phyloP scores from a whole-genome alignment of 805 yeast species.

The Ogataea corticis region DNA sequence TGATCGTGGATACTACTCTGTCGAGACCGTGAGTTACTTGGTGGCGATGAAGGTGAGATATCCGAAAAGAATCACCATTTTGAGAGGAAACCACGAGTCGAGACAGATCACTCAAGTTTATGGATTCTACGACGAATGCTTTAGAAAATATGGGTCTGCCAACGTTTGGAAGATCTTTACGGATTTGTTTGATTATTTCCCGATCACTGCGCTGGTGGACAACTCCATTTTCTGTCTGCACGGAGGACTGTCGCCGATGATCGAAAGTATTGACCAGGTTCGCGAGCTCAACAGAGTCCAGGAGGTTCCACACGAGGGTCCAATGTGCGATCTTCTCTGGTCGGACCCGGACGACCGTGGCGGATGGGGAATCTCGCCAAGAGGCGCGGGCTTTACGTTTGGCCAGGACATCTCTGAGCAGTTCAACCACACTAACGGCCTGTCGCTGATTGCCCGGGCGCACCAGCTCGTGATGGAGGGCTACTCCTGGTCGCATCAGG shows the following conservation, averaged over 20 bases:
- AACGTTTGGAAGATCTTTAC: conserved; percentile 93
- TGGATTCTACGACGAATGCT: conserved; percentile 94
- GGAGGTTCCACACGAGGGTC: conserved; percentile 97
- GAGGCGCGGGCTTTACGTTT: conserved; percentile 98
- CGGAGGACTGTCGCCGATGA: conserved; percentile 94
- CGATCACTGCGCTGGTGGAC: conserved; percentile 90
- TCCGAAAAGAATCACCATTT: conserved; percentile 86
- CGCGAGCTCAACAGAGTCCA: conserved; percentile 88
- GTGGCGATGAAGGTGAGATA: conserved; percentile 92
- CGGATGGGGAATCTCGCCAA: conserved; percentile 96
- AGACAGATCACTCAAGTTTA: conserved; percentile 96
- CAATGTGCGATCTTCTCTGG: conserved; percentile 96
- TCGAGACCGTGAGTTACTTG: conserved; percentile 84
- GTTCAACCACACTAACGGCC: conserved; percentile 86
- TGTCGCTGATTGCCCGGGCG: conserved; percentile 86
- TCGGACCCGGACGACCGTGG: conserved; percentile 97
- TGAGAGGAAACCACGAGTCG: conserved; percentile 94
- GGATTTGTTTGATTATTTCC: conserved; percentile 89
- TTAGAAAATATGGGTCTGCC: conserved; percentile 89
- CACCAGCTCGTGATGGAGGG: conserved; percentile 99
- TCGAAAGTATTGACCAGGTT: conserved; percentile 89
- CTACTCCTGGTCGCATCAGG: conserved; percentile 91
- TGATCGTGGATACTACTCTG: conserved; percentile 87
- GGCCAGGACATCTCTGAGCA: conserved; percentile 94
- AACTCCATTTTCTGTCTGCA: conserved; percentile 88